Evolutionary conservation across 2,329 filamentous ascomycete genomes (phyloP).

Genomic region (Achaetomium macrosporum): DNA sequence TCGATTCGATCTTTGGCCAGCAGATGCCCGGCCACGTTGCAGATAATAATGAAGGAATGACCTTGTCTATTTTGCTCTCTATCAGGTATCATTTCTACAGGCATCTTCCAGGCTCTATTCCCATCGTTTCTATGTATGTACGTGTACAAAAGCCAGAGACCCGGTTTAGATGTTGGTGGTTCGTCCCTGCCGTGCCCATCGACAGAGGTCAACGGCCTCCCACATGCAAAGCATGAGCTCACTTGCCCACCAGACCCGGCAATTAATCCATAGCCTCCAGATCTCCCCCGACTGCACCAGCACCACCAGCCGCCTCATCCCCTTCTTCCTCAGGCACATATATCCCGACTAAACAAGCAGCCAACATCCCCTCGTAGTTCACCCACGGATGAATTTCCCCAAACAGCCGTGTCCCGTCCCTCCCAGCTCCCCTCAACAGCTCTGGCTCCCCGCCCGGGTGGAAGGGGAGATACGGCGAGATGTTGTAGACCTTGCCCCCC

Average conservation of each 20-base stretch:
- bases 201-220: too few relatives aligned
- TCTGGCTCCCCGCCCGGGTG: conserved; percentile 84
- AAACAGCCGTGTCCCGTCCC: conserved; percentile 59
- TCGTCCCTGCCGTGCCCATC: too few relatives aligned
- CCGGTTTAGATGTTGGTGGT: too few relatives aligned
- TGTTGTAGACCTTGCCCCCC: conserved; percentile 88
- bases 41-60: background rate
- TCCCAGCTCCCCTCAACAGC: conserved; percentile 56
- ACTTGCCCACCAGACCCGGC: background rate
- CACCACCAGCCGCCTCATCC: conserved; percentile 23
- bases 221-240: too few relatives aligned
- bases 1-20: background rate
- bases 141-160: too few relatives aligned
- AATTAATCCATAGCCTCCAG: conserved; percentile 43
- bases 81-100: conserved; percentile 18
- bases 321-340: conserved; percentile 53
- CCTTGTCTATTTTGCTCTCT: background rate
- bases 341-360: conserved; percentile 57
- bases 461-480: conserved; percentile 81
- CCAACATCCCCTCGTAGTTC: conserved; percentile 65
- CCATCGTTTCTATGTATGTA: too few relatives aligned
- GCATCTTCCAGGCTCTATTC: background rate
- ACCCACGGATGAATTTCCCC: conserved; percentile 66
- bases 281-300: conserved; percentile 46
- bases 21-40: background rate